Percentiles rank a stretch among this genome's conserved stretches.
Evolutionary conservation across 2,329 filamentous ascomycete species (phyloP).

Genomic region (Microcera coccophila): DNA sequence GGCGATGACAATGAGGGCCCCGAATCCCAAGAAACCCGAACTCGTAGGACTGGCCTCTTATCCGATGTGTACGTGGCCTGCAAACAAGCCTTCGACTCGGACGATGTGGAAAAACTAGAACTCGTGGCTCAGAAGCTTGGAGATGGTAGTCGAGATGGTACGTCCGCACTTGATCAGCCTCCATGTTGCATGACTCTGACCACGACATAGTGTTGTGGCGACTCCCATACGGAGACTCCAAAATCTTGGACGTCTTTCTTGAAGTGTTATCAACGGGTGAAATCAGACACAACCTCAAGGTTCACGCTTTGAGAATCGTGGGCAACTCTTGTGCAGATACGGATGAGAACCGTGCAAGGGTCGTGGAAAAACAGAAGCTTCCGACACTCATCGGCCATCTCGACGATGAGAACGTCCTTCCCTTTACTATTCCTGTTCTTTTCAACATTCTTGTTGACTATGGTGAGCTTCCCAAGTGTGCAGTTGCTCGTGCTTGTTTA

Average conservation of each 20-base stretch:
- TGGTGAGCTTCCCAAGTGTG: conserved; percentile 37
- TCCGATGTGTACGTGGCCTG: conserved; percentile 37
- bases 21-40: conserved; percentile 19
- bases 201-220: conserved; percentile 50
- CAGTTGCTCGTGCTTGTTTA: no score
- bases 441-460: conserved; percentile 63
- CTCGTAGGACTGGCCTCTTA: conserved; percentile 31
- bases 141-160: conserved; percentile 54
- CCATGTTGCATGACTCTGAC: conserved; percentile 1
- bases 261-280: conserved; percentile 39
- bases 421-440: conserved; percentile 55
- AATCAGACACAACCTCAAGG: conserved; percentile 42
- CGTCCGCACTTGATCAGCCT: conserved; percentile 21
- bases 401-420: conserved; percentile 43
- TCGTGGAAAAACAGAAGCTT: conserved; percentile 49
- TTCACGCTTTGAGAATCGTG: conserved; percentile 54
- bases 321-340: conserved; percentile 63
- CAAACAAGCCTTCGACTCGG: conserved; percentile 37
- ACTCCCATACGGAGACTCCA: conserved; percentile 53
- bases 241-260: conserved; percentile 55
- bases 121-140: conserved; percentile 49
- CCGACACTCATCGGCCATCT: conserved; percentile 47
- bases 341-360: conserved; percentile 56
- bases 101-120: conserved; percentile 41
- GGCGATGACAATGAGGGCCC: conserved; percentile 26